Evolutionary conservation across 805 yeast species (phyloP), one percentile per base, ranked within the genome.

Genomic region (Candida chilensis): DNA sequence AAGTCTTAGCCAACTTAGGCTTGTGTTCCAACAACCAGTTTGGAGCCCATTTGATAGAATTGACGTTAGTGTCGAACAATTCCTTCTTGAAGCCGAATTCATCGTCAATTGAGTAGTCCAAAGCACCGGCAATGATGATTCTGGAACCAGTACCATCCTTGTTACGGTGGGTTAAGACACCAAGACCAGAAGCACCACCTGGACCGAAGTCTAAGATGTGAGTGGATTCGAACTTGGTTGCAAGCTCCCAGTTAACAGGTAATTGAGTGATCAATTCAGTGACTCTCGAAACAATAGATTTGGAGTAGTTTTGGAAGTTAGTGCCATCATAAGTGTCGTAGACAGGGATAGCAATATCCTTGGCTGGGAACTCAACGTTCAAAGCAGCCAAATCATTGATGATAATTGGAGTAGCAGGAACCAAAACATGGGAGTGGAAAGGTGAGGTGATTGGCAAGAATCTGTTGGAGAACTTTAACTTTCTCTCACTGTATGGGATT

Each of bases 121-220:
- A 64, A 38, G 92, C 78, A 56, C 97, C 97, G 31, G 94, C 97
- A 44, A 94, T 73, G 45, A 92, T 85, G 40, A 90, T 67, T 60
- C 99, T 82, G 29, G 83, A 82, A 60, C 99, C 99, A 31, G 96
- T 86, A 58, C 99, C 99, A 48, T 92, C 98, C 60, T 90, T 92
- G 69, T 90, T 92, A 63, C 95, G 81, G 62, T 87, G 96, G 34
- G 98, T 92, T 45, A 92, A 71, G 38, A 83, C 83, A 62, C 98
- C 98, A 42, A 92, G 69, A 47, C 98, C 99, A 27, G 96, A 84
- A 22, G 85, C 78, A 45, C 97, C 97, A 60, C 99, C 98, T 38
- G 98, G 99, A 54, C 99, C 99, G 47, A 92, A 92, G 62, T 92
- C 99, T 38, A 92, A 57, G 46, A 92, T 74, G 54, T 92, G 98